Base-by-base conservation (phyloP, 805 yeast species). In the Candida glaebosa region DNA sequence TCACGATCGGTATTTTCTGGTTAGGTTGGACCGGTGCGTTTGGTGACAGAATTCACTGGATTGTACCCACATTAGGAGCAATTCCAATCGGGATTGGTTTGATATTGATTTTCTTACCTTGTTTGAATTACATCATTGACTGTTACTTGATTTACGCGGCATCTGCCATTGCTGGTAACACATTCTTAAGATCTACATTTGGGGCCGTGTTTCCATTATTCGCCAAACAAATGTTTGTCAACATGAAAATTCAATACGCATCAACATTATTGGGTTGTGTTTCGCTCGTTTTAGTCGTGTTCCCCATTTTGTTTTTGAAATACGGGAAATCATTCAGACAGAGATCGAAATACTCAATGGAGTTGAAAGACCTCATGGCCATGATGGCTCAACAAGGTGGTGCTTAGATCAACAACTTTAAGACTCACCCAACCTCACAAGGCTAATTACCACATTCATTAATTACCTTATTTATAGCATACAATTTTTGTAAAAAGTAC, bases 11-110 rank as follows among this genome's bases (percentile, higher is more conserved):
- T 40, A 67, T 88, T 47, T 72, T 88, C 54, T 85, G 96, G 96
- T 72, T 89, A 60, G 78, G 86, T 43, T 89, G 96, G 96, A 69
- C 91, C 7, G 96, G 96, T 57, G 75, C 78, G 48, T 89, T 81
- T 61, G 82, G 77, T 37, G 61, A 81, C 26, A 62, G 63, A n/a
- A 78, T 87, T 30, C 96, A 83, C 57, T 89, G 91, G 91, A 82
- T 81, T 34, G 84, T 81, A 5, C 71, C 80, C n/a, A 67, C 68
- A 6, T 50, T 75, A 16, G 71, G 77, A 40, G 78, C 79, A 3
- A 56, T 66, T 1, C 53, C 55, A 35, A 47, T 60, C 39, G 72
- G 71, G 17, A 48, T 52, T 46, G 84, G 84, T 7, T 70, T 79
- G 47, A 60, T 80, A 39, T 65, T 73, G 35, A 73, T 78, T 37